Conservation (phyloP, 768 basidiomycete genomes). For the Agaricus subrufescens region DNA sequence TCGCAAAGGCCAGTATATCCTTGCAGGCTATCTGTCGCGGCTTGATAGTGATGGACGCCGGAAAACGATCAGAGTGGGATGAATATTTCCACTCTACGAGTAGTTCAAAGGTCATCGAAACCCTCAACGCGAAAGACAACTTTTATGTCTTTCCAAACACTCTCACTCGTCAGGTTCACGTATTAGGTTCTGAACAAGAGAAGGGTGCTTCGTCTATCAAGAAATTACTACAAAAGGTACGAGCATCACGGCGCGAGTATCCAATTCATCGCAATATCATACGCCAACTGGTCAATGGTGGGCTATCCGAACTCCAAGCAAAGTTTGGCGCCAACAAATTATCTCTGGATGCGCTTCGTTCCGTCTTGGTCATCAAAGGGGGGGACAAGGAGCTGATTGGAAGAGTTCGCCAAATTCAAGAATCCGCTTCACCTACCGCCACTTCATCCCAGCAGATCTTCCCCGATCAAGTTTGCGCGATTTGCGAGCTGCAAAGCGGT, state of each 20-base stretch:
- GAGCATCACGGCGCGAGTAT: constrained; percentile 27
- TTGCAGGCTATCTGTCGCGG: constrained; percentile 37
- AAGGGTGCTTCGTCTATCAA: constrained; percentile 25
- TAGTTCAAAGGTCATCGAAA: constrained; percentile 32
- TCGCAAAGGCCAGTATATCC: constrained; percentile 30
- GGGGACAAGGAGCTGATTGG: constrained; percentile 22
- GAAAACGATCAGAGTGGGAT: constrained; percentile 37
- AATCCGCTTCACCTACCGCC: not conserved
- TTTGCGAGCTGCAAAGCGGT: constrained; percentile 32
- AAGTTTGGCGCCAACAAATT: constrained; percentile 38
- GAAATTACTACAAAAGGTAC: constrained; percentile 38
- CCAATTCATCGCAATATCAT: constrained; percentile 28
- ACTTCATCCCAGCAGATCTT: not conserved
- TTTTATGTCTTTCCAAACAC: constrained; percentile 31
- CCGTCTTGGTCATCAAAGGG: constrained; percentile 40
- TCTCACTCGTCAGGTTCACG: constrained; percentile 24
- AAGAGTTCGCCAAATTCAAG: not conserved
- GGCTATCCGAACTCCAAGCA: constrained; percentile 30
- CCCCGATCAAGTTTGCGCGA: constrained; percentile 24
- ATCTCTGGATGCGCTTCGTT: constrained; percentile 34
- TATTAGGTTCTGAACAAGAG: constrained; percentile 34
- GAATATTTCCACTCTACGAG: constrained; percentile 41
- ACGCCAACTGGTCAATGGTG: constrained; percentile 34
- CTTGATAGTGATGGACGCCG: constrained; percentile 24
- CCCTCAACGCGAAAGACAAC: constrained; percentile 25